Percentiles rank a stretch among this genome's conserved stretches.
Conservation (phyloP, 768 basidiomycete genomes). For the Coprinopsis marcescibilis region DNA sequence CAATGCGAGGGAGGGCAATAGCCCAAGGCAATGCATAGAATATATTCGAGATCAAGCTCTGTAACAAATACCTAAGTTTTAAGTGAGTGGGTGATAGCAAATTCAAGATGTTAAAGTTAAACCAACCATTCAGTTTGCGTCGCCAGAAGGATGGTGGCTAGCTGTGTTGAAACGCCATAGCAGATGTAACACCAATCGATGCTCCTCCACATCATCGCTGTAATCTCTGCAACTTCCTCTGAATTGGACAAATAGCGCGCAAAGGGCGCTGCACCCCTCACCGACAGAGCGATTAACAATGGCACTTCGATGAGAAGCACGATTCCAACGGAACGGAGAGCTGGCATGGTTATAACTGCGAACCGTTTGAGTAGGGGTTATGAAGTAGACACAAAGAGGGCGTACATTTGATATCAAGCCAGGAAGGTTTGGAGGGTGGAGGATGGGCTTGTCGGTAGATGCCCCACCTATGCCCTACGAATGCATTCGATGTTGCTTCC, state of each 20-base stretch:
- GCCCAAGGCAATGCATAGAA: slow-evolving; percentile 20
- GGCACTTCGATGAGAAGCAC: slow-evolving; percentile 17
- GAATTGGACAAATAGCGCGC: slow-evolving; percentile 21
- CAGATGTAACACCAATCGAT: slow-evolving; percentile 23
- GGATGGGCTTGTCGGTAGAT: slow-evolving; percentile 9
- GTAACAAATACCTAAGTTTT: slow-evolving; percentile 17
- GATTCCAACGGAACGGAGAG: slow-evolving; percentile 14
- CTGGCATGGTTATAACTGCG: slow-evolving; percentile 12
- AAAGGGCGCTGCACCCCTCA: slow-evolving; percentile 16
- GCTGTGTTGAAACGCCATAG: slow-evolving; percentile 21
- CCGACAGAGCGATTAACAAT: slow-evolving; percentile 16
- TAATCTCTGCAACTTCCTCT: slow-evolving; percentile 18
- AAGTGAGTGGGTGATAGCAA: not conserved
- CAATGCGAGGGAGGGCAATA: slow-evolving; percentile 16
- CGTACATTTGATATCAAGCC: slow-evolving; percentile 10
- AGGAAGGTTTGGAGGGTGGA: not conserved
- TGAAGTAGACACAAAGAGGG: not conserved
- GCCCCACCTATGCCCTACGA: slow-evolving; percentile 22
- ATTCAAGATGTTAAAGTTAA: not conserved
- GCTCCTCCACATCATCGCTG: slow-evolving; percentile 20
- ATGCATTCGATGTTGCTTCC: slow-evolving; percentile 17
- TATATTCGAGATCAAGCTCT: slow-evolving; percentile 17
- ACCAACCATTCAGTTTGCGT: slow-evolving; percentile 18
- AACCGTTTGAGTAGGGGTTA: not conserved
- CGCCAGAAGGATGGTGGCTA: slow-evolving; percentile 19